Evolutionary conservation across 768 basidiomycete genomes (phyloP).

Genomic region (Phanerodontia chrysosporium): DNA sequence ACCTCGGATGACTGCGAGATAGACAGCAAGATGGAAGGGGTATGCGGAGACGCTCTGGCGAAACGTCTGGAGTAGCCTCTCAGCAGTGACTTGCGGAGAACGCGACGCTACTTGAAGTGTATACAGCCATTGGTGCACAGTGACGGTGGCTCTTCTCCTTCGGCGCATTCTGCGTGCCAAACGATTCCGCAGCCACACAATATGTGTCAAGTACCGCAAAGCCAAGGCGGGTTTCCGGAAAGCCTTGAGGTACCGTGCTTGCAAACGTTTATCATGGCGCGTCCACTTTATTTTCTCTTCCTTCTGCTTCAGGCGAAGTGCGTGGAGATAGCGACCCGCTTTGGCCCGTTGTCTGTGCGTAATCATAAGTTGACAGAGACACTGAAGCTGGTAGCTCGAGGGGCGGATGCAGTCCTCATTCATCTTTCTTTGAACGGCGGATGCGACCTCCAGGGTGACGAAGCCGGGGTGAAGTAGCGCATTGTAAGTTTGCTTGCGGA

Average conservation of each 20-base stretch:
- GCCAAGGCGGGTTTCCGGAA: not conserved
- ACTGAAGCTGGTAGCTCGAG: constrained; percentile 4
- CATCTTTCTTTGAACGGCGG: not conserved
- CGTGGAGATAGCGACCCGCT: not conserved
- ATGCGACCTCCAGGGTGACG: constrained; percentile 1
- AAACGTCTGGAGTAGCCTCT: constrained; percentile 30
- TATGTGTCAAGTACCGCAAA: not conserved
- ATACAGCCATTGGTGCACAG: constrained; percentile 3
- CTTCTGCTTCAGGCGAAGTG: not conserved
- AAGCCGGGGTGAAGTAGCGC: not conserved
- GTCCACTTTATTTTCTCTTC: not conserved
- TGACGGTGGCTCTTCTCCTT: not conserved
- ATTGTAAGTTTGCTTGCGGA: not conserved
- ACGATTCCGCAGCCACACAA: not conserved
- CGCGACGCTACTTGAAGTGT: constrained; percentile 2
- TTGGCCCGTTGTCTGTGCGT: not conserved
- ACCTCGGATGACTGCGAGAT: constrained; percentile 52
- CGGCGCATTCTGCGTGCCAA: not conserved
- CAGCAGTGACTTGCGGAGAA: not conserved
- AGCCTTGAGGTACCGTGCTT: not conserved
- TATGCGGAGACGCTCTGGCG: constrained; percentile 25
- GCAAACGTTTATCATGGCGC: not conserved
- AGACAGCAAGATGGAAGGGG: constrained; percentile 39
- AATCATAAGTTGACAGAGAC: constrained; percentile 1
- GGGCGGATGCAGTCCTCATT: not conserved